These are phyloP conservation scores for Ophiostoma australiae DNA, from an alignment of 2,329 filamentous ascomycete species.

Conservation along the genomic window DNA sequence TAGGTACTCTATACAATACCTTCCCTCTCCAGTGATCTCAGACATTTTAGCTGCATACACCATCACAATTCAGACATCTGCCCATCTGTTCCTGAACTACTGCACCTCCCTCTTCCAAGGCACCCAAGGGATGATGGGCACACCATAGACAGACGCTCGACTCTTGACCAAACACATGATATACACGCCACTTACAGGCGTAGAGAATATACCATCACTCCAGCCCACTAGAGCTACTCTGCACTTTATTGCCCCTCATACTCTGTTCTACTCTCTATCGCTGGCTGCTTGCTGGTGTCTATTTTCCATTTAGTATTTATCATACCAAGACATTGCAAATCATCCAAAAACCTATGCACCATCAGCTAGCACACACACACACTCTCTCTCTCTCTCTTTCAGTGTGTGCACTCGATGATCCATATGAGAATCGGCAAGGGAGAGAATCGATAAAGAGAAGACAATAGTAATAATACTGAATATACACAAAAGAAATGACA, in stretches of 20 bases:
- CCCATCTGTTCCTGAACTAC: slow-evolving; percentile 6
- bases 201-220: not conserved
- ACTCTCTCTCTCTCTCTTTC: no score
- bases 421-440: slow-evolving; percentile 3
- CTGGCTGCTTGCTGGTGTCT: no score
- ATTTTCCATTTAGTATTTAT: not conserved
- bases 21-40: not conserved
- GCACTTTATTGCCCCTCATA: not conserved
- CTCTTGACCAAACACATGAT: slow-evolving; percentile 7
- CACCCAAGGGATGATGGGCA: slow-evolving; percentile 8
- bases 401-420: slow-evolving; percentile 1
- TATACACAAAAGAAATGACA: not conserved
- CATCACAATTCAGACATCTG: not conserved
- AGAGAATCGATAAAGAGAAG: slow-evolving; percentile 3
- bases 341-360: not conserved
- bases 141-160: not conserved
- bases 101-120: slow-evolving; percentile 11
- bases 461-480: not conserved
- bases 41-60: not conserved
- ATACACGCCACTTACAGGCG: slow-evolving; percentile 5
- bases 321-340: slow-evolving; percentile 6
- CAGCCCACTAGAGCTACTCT: not conserved
- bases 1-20: no score
- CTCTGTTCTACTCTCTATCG: not conserved
- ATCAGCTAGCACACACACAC: not conserved